A percentile compares a stretch with the other conserved stretches of the same genome.
Conservation (phyloP, 345 rosid species). For the Lepidium aucheri region DNA sequence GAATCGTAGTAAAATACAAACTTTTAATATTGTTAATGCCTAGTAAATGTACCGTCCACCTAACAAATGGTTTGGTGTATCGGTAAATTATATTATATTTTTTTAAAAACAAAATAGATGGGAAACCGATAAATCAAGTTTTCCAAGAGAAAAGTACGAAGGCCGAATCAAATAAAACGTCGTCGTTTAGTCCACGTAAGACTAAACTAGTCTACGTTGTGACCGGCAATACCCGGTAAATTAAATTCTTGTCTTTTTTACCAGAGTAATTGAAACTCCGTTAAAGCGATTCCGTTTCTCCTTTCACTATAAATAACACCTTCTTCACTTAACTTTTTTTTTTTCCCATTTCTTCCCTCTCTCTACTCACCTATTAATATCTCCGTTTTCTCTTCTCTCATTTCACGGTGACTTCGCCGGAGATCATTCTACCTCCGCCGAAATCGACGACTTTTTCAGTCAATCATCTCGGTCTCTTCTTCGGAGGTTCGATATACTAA, state of each 20-base stretch:
- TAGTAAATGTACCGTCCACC: conserved; percentile 26
- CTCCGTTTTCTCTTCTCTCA: conserved; percentile 7
- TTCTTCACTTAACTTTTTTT: background rate
- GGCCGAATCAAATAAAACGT: conserved; percentile 21
- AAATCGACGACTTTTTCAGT: background rate
- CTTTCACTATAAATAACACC: conserved; percentile 42
- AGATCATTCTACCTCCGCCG: conserved; percentile 6
- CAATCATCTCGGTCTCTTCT: background rate
- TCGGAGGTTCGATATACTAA: background rate
- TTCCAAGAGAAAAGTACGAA: background rate
- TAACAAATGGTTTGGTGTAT: conserved; percentile 21
- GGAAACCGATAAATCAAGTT: conserved; percentile 24
- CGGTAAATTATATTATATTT: background rate
- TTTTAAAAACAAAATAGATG: background rate
- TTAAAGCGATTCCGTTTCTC: background rate
- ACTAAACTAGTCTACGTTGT: background rate
- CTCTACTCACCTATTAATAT: conserved; percentile 10
- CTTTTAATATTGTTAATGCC: background rate
- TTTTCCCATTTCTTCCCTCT: conserved; percentile 6
- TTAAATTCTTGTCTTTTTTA: background rate
- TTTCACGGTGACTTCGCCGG: conserved; percentile 35
- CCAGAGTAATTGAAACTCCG: conserved; percentile 17
- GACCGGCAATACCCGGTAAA: conserved; percentile 23
- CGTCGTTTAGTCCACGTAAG: conserved; percentile 22
- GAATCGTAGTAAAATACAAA: background rate